Evolutionary conservation across 441 rosid species (phyloP), one percentile per base, ranked within the genome.

Genomic region (Gossypium davidsonii): DNA sequence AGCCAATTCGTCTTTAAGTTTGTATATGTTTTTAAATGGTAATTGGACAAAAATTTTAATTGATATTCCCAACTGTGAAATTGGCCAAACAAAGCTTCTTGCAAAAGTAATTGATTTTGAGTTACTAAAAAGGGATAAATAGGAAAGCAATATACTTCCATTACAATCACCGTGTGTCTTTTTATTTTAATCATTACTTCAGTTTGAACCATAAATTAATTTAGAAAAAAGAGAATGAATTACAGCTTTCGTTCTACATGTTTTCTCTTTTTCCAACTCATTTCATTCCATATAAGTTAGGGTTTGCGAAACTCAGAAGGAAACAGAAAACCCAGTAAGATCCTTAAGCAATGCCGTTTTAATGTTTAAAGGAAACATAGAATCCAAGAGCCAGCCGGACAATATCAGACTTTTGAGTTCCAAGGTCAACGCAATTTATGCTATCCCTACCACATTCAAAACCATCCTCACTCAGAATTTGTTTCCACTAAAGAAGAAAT

Each of bases 391-490:
- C 71, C 49, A 75, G 73, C 71, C 49, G 59, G 59, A 74, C 67
- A 46, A 46, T 11, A 11, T 3, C 49, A 53, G 74, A 52, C 63
- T 76, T 63, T 73, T 51, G 52, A 63, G 75, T 18, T 64, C 65
- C 75, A 42, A 79, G 70, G 82, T 76, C 79, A 76, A 76, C 71
- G 70, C 74, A 55, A 2, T 25, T 25, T 51, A 15, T 3, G 59
- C 60, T 9, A 51, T 68, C 60, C 4, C 46, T 1, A 10, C 46
- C 60, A 31, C 60, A 52, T 51, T 51, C 46, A 68, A 10, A 51
- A 28, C 52, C 65, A 60, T 60, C 51, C 14, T 17, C 6, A 7
- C 14, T 14, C 49, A 34, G 52, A 70, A 39, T 52, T 20, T 53
- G 73, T 5, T 39, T 56, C 37, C 9, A 18, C 23, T 21, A 70